phyloP scores from a whole-genome alignment of 2,329 filamentous ascomycete genomes.

The Phyllosticta paracitricarpa region DNA sequence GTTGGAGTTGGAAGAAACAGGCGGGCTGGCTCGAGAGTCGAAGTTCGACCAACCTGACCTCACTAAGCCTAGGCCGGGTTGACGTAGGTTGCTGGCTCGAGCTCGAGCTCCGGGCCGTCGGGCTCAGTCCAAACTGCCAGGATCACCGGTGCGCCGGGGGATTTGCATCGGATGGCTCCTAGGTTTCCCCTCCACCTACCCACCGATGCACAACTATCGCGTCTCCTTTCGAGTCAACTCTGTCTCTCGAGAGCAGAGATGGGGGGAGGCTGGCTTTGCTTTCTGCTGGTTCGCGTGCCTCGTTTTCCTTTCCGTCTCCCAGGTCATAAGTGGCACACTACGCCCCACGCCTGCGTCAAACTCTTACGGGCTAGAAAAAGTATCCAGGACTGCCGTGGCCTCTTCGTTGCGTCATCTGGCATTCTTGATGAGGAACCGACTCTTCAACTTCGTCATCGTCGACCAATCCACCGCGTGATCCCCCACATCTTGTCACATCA shows the following conservation, averaged over 20 bases:
- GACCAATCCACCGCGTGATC: background rate
- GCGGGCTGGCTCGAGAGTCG: background rate
- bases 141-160: background rate
- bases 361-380: background rate
- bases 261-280: background rate
- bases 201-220: background rate
- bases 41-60: background rate
- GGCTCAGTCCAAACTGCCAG: background rate
- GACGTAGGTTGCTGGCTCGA: slow-evolving; percentile 3
- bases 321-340: background rate
- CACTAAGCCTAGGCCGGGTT: background rate
- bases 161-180: background rate
- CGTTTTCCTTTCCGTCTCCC: background rate
- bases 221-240: no score
- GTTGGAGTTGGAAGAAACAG: background rate
- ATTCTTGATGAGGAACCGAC: background rate
- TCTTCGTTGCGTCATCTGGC: background rate
- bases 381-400: background rate
- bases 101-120: background rate
- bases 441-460: background rate
- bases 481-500: background rate
- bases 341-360: background rate
- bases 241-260: no score
- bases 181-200: background rate
- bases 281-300: background rate